Evolutionary conservation across 495 filamentous ascomycete species (phyloP).

Genomic region (Acidiella bohemica): DNA sequence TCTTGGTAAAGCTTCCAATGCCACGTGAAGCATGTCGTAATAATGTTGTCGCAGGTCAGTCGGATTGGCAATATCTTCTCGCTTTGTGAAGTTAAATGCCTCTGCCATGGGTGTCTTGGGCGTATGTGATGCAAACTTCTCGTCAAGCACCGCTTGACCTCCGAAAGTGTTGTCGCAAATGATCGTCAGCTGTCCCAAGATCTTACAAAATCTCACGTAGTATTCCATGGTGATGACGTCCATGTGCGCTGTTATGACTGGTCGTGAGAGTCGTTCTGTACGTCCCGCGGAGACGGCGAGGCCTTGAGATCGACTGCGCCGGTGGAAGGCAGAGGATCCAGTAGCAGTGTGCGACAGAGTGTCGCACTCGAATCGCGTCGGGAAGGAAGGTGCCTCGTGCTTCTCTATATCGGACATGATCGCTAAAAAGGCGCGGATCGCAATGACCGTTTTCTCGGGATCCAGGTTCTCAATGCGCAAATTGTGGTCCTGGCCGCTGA

Average conservation of each 20-base stretch:
- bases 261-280: constrained; percentile 49
- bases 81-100: constrained; percentile 74
- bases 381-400: constrained; percentile 72
- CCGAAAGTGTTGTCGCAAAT: constrained; percentile 95
- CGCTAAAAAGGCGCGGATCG: constrained; percentile 81
- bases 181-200: constrained; percentile 86
- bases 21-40: constrained; percentile 89
- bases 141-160: constrained; percentile 85
- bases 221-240: constrained; percentile 66
- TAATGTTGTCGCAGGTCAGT: constrained; percentile 85
- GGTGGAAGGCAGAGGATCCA: constrained; percentile 24
- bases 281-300: constrained; percentile 13
- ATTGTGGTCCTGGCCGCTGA: constrained; percentile 56
- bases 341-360: constrained; percentile 20
- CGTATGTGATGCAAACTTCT: constrained; percentile 74
- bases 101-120: constrained; percentile 91
- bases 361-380: constrained; percentile 32
- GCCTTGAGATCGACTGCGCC: constrained; percentile 17
- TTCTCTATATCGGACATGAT: constrained; percentile 93
- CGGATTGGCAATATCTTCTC: constrained; percentile 61
- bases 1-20: constrained; percentile 84
- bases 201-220: constrained; percentile 83
- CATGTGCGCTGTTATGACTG: constrained; percentile 60
- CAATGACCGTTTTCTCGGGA: constrained; percentile 90
- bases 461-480: constrained; percentile 85